Conservation (phyloP, 2,329 filamentous ascomycete genomes). For the Pestalotiopsis sp. region DNA sequence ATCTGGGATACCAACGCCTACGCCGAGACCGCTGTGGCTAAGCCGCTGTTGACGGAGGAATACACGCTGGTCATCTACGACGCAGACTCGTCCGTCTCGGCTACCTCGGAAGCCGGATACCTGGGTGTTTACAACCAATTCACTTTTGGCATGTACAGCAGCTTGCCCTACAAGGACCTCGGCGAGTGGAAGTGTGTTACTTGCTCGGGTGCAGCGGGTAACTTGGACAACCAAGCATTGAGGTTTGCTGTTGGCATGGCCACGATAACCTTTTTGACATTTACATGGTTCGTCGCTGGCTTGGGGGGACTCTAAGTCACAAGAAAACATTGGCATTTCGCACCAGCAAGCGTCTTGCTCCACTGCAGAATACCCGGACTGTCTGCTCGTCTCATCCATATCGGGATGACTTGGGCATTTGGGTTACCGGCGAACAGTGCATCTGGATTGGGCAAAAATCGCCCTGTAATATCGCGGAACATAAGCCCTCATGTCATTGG, state of each 20-base stretch:
- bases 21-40: constrained; percentile 46
- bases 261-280: constrained; percentile 59
- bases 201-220: constrained; percentile 55
- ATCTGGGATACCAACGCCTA: constrained; percentile 61
- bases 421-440: not conserved
- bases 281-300: constrained; percentile 67
- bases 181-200: constrained; percentile 58
- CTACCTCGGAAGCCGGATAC: constrained; percentile 58
- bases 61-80: constrained; percentile 68
- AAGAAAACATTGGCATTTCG: not conserved
- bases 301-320: constrained; percentile 39
- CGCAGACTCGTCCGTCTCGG: constrained; percentile 52
- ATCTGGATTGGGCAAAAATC: not conserved
- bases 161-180: constrained; percentile 53
- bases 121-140: constrained; percentile 52
- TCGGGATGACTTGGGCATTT: not conserved
- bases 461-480: not conserved
- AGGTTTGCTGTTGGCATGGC: constrained; percentile 58
- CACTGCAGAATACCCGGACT: not conserved
- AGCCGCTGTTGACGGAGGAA: constrained; percentile 54
- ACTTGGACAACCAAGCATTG: constrained; percentile 50
- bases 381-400: not conserved
- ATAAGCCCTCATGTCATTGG: constrained; percentile 9
- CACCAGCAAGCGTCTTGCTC: not conserved
- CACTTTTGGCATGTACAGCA: constrained; percentile 61